Evolutionary conservation across 2,329 filamentous ascomycete species (phyloP), one percentile per base, ranked within the genome.

Genomic region (Harringtonia lauricola): DNA sequence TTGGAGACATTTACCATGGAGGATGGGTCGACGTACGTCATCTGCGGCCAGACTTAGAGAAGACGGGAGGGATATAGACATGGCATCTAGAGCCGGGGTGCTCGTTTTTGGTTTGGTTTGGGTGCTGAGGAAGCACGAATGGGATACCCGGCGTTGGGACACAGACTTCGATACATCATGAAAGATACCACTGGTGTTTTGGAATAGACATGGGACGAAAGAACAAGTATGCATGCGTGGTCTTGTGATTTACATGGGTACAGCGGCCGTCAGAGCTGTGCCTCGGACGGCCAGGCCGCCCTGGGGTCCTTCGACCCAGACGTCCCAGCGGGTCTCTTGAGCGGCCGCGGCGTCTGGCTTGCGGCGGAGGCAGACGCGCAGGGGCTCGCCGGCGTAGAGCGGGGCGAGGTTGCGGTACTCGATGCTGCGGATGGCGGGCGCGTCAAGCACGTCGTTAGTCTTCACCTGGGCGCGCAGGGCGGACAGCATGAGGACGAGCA

Each of bases 351-450:
- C 62, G 67, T 46, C 64, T 51, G 48, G 65, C 54, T 45, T 64
- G 45, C 61, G 67, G 49, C 74, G 71, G 14, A 82, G 72, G 54
- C 86, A 90, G 4, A 95, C 69, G 26, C 62, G 76, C 62, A 94
- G 68, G 41, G 72, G 61, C 59, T 92, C 83, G 36, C 74, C 69
- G 26, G 79, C 85, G 59, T 87, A 94, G 18, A 96, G 65, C 14
- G 90, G 89, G 10, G 82, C 77, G 22, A 94, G 60, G 58, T 95
- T 95, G 40, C 79, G 76, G 60, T 96, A 96, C 42, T 82, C 71
- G 41, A 95, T 74, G 12, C 60, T 67, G 38, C 63, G 58, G 19
- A 90, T 63, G 17, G 55, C 52, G 39, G 55, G 51, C 35, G 45
- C 47, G 7, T 46, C 17, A 37, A 43, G 44, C n/a, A n/a, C n/a